Evolutionary conservation across 139 green algal species (phyloP).

Genomic region (Coccomyxa sp.): DNA sequence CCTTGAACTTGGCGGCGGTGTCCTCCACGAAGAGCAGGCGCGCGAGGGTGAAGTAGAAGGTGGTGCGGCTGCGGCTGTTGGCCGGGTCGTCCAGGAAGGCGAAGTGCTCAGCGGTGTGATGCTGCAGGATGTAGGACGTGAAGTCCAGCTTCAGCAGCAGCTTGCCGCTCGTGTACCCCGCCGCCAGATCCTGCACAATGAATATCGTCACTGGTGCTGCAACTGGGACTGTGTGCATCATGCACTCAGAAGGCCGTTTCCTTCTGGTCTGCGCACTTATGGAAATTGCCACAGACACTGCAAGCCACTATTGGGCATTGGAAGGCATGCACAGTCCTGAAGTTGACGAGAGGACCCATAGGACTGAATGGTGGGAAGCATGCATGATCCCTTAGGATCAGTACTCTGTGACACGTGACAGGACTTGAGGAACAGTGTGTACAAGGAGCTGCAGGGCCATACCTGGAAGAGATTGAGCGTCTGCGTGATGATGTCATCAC

Average conservation of each 20-base stretch:
- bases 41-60: conserved; percentile 91
- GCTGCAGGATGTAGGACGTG: conserved; percentile 74
- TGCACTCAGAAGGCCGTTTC: not conserved
- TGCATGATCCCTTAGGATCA: not conserved
- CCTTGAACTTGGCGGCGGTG: conserved; percentile 77
- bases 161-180: conserved; percentile 97
- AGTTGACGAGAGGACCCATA: too few relatives aligned
- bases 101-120: conserved; percentile 83
- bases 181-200: conserved; percentile 74
- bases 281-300: too few relatives aligned
- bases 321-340: too few relatives aligned
- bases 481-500: conserved; percentile 80
- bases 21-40: conserved; percentile 97
- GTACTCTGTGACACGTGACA: not conserved
- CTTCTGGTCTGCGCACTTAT: too few relatives aligned
- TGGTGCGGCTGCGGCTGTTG: conserved; percentile 87
- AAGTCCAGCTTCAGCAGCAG: conserved; percentile 92
- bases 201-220: not conserved
- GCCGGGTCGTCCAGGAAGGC: conserved; percentile 73
- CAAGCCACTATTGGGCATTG: too few relatives aligned
- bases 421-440: not conserved
- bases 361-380: too few relatives aligned
- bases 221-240: not conserved
- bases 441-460: too few relatives aligned
- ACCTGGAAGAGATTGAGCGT: conserved; percentile 92